Base-by-base conservation (phyloP, 495 filamentous ascomycete genomes). In the Penicillium nucicola region DNA sequence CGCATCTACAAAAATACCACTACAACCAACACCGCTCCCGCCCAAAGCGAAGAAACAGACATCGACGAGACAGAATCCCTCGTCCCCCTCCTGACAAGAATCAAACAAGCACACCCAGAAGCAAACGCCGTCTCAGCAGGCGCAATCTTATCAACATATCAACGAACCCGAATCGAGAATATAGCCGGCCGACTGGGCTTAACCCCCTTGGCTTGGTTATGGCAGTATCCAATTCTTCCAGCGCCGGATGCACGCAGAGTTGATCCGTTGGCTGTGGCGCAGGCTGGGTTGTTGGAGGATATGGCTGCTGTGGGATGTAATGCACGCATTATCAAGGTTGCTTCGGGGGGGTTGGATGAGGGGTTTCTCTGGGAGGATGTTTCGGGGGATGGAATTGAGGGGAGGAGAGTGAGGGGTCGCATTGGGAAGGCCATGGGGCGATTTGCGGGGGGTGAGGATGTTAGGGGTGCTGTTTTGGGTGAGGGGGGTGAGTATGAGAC, bases 401-500 rank as follows among this genome's bases (percentile, higher is more conserved):
- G 77, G 55, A 52, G 66, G 1, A 56, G 41, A 22, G 70, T 80
- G 7, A 72, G 84, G 53, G 68, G 62, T 38, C 74, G 75, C 42
- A 58, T 96, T 23, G 72, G 74, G 31, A 80, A 73, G 52, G 78
- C 78, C 4, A 84, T 93, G 78, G 70, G 69, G 44, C 77, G 85
- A 46, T 97, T 92, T 78, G 76, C 64, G 10, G 74, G 50, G 23
- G 80, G 80, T 7, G 72, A 73, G 23, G 74, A 81, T 58, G 42
- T 75, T 7, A 36, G 58, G 14, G 89, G 88, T 0, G 86, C 88
- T 10, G 79, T 92, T 15, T 65, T 97, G 17, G 93, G 95, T 0
- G 93, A 97, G 61, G 93, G 93, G 3, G 93, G 95, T 4, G 93
- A 98, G 75, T 98, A 92, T 72, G 93, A 98, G 77, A 97, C 90